A percentile compares a stretch with the other conserved stretches of the same genome.
Evolutionary conservation across 2,329 filamentous ascomycete species (phyloP).

Genomic region (Grosmannia huntii): DNA sequence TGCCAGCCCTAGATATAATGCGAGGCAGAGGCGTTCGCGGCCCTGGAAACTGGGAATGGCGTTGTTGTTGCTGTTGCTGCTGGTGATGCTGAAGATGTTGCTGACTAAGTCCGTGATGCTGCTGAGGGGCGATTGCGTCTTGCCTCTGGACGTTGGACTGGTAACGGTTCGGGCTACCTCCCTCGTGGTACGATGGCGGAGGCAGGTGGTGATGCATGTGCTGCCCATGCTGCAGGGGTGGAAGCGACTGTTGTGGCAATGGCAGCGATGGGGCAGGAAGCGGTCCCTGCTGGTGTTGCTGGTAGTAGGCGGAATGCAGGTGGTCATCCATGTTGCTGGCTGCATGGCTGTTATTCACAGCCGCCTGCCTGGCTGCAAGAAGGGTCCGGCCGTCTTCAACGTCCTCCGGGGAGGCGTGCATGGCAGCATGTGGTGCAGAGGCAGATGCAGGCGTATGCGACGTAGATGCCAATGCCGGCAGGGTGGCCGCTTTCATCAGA

Average conservation of each 20-base stretch:
- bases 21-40: constrained; percentile 3
- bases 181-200: constrained; percentile 3
- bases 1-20: constrained; percentile 5
- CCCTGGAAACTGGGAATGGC: background rate
- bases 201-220: background rate
- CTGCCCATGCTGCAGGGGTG: background rate
- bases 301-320: background rate
- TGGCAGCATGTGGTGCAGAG: constrained; percentile 11
- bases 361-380: constrained; percentile 37
- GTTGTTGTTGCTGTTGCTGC: background rate
- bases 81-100: constrained; percentile 2
- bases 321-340: background rate
- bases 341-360: constrained; percentile 10
- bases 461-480: constrained; percentile 11
- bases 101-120: background rate
- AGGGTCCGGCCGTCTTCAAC: constrained; percentile 45
- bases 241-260: constrained; percentile 2
- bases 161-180: background rate
- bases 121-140: background rate
- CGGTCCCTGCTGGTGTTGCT: constrained; percentile 2
- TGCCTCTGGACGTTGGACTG: constrained; percentile 1
- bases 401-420: constrained; percentile 32
- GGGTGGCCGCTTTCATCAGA: constrained; percentile 33
- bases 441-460: background rate
- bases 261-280: constrained; percentile 1